These are phyloP conservation scores for Paspalum notatum DNA, from an alignment of 176 grass and related monocot species.

Conservation along the genomic window DNA sequence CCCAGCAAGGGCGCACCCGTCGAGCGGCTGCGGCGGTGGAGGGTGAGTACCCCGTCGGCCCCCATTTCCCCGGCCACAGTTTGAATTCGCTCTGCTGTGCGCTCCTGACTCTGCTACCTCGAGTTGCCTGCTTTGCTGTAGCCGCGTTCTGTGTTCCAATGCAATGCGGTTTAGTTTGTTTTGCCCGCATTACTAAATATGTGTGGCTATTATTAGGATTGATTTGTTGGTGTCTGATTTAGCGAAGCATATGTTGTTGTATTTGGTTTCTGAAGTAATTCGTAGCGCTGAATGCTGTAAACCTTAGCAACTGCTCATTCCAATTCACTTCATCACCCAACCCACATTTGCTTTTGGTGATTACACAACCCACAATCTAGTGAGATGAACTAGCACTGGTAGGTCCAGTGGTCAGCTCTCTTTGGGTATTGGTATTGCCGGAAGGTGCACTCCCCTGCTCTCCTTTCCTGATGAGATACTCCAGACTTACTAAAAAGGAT, in stretches of 20 bases:
- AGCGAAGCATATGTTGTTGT: not conserved
- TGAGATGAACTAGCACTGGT: not conserved
- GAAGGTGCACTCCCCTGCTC: not conserved
- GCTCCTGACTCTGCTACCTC: not conserved
- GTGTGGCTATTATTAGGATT: not conserved
- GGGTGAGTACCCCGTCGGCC: conserved; percentile 34
- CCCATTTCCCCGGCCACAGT: not conserved
- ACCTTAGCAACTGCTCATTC: not conserved
- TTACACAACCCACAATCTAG: conserved; percentile 6
- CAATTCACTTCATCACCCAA: conserved; percentile 4
- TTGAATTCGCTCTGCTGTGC: conserved; percentile 19
- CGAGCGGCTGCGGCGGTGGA: conserved; percentile 66
- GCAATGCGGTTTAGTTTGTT: conserved; percentile 25
- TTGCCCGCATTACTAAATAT: not conserved
- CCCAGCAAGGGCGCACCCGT: conserved; percentile 56
- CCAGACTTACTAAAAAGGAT: not conserved
- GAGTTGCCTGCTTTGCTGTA: not conserved
- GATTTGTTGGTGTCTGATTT: not conserved
- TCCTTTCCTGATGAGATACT: conserved; percentile 13
- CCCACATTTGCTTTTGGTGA: not conserved
- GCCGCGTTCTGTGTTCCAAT: not conserved
- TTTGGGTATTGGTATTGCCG: not conserved
- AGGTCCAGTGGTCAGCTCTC: not conserved
- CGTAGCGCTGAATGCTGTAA: not conserved
- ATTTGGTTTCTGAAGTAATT: not conserved